Conservation (phyloP, 805 yeast species). For the Sugiyamaella smithiae region DNA sequence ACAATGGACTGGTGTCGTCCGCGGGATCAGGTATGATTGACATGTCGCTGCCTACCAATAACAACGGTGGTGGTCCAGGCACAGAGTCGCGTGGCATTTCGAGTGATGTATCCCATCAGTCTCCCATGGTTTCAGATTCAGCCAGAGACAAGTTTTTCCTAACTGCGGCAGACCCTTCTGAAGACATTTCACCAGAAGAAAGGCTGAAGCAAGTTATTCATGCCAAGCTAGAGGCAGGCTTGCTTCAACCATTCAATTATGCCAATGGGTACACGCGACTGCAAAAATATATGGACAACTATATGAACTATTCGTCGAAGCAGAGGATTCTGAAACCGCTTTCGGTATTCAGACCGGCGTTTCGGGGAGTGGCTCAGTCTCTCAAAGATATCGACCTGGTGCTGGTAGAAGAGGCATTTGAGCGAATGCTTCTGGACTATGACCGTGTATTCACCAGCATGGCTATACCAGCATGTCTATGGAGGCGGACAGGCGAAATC, state of each 20-base stretch:
- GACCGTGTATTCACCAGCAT: conserved; percentile 94
- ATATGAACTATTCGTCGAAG: conserved; percentile 80
- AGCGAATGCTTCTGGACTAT: conserved; percentile 86
- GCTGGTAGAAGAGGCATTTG: conserved; percentile 89
- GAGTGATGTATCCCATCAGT: conserved; percentile 1
- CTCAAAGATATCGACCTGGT: conserved; percentile 88
- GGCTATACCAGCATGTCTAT: conserved; percentile 96
- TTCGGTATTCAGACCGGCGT: conserved; percentile 85
- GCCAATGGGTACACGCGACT: conserved; percentile 90
- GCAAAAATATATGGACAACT: conserved; percentile 87
- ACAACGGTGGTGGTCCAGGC: neutral
- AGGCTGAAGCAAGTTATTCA: conserved; percentile 88
- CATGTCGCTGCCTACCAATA: neutral
- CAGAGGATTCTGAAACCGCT: conserved; percentile 84
- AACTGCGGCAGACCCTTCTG: conserved; percentile 96
- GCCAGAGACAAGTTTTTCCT: conserved; percentile 91
- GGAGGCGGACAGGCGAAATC: conserved; percentile 97
- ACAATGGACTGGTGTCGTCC: conserved; percentile 35
- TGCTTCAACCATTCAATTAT: conserved; percentile 87
- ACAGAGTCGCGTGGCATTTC: conserved; percentile 7
- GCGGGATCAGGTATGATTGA: conserved; percentile 35
- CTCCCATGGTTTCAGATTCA: conserved; percentile 31
- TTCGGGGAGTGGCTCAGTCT: conserved; percentile 86
- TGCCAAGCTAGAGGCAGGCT: conserved; percentile 91
- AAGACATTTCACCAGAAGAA: conserved; percentile 91